Evolutionary conservation across 1,139 yeast genomes (phyloP).

Genomic region (Diutina catenulata): DNA sequence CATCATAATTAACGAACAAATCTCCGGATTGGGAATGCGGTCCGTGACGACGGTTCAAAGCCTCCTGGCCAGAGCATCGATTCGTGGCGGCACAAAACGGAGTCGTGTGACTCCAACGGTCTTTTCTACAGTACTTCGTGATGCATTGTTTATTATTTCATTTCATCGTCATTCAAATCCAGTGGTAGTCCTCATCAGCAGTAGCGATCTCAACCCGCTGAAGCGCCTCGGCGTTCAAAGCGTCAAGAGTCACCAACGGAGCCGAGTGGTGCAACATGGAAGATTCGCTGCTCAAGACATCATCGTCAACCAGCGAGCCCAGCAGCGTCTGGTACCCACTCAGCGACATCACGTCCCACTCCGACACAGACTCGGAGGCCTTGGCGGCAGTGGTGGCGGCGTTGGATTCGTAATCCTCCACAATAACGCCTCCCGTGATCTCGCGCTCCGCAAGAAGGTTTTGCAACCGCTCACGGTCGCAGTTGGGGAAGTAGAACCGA

Average conservation of each 20-base stretch:
- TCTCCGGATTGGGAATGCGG: too few species aligned
- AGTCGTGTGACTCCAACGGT: too few species aligned
- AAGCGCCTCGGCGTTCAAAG: not conserved
- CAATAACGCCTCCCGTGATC: conserved; percentile 37
- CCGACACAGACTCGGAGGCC: not conserved
- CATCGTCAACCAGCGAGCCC: not conserved
- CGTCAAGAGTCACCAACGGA: not conserved
- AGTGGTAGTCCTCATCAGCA: not conserved
- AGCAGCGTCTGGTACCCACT: not conserved
- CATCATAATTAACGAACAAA: too few species aligned
- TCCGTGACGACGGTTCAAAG: too few species aligned
- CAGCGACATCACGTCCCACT: conserved; percentile 5
- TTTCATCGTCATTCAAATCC: not conserved
- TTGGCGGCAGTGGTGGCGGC: not conserved
- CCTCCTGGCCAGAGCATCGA: too few species aligned
- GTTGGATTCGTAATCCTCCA: conserved; percentile 14
- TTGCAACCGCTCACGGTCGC: conserved; percentile 41
- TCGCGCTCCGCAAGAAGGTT: conserved; percentile 36
- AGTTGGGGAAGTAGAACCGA: conserved; percentile 47
- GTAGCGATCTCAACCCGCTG: not conserved
- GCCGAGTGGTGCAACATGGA: not conserved
- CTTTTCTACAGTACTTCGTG: too few species aligned
- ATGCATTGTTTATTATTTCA: not conserved
- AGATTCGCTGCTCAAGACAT: not conserved
- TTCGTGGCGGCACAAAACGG: too few species aligned